phyloP scores from a whole-genome alignment of 768 basidiomycete genomes.

The Hericium rajendrae region DNA sequence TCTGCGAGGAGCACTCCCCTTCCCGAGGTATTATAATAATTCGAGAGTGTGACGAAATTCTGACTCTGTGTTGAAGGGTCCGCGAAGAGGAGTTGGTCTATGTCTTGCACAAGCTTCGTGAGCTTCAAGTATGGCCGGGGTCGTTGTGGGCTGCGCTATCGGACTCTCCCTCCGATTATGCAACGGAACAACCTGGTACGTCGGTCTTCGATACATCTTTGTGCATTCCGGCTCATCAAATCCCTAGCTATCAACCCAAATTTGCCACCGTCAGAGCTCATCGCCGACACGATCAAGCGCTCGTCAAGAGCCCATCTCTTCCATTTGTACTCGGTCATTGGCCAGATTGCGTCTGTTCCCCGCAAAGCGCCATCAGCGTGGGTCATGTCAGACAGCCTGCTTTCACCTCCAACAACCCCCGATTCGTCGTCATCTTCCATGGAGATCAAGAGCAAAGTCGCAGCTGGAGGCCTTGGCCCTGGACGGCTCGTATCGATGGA shows the following conservation, averaged over 20 bases:
- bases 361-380: slow-evolving; percentile 60
- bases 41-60: not conserved
- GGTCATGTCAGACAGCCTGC: slow-evolving; percentile 28
- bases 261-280: slow-evolving; percentile 40
- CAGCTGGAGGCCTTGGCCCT: not conserved
- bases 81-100: slow-evolving; percentile 88
- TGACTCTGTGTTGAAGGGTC: slow-evolving; percentile 35
- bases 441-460: not conserved
- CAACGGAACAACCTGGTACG: slow-evolving; percentile 50
- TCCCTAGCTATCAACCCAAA: slow-evolving; percentile 30
- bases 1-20: slow-evolving; percentile 80
- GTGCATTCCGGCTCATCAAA: not conserved
- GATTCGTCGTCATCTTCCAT: not conserved
- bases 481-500: slow-evolving; percentile 40
- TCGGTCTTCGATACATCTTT: not conserved
- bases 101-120: slow-evolving; percentile 66
- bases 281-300: slow-evolving; percentile 64
- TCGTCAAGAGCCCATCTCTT: slow-evolving; percentile 80
- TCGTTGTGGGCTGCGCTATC: slow-evolving; percentile 71
- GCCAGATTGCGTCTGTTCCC: slow-evolving; percentile 70
- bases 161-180: slow-evolving; percentile 47
- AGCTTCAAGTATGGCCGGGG: slow-evolving; percentile 64
- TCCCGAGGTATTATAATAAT: slow-evolving; percentile 52
- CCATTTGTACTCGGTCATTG: slow-evolving; percentile 73
- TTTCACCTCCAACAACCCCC: slow-evolving; percentile 1